These are phyloP conservation scores for Meripilus lineatus DNA, from an alignment of 1,284 basidiomycete genomes.

Conservation along the genomic window DNA sequence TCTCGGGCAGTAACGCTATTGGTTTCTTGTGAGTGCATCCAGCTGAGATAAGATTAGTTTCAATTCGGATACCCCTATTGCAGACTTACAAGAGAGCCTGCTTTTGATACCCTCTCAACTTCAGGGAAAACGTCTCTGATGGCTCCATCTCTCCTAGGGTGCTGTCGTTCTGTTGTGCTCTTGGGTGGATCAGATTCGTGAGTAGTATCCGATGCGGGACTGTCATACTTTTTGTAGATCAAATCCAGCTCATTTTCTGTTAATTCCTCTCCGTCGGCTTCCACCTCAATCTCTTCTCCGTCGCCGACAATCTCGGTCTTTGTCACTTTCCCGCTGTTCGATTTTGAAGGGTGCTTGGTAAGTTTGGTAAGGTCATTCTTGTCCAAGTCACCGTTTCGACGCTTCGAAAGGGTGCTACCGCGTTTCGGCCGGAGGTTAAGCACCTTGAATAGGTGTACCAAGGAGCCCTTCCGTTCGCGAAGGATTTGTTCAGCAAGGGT, in stretches of 20 bases:
- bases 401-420: slow-evolving; percentile 21
- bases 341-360: slow-evolving; percentile 26
- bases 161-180: slow-evolving; percentile 81
- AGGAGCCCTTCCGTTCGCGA: slow-evolving; percentile 71
- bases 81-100: slow-evolving; percentile 73
- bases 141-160: slow-evolving; percentile 82
- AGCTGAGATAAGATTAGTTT: slow-evolving; percentile 40
- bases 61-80: neutral
- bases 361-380: slow-evolving; percentile 39
- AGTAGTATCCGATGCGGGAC: neutral
- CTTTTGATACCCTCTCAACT: slow-evolving; percentile 87
- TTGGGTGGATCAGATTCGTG: slow-evolving; percentile 26
- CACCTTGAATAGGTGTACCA: slow-evolving; percentile 61
- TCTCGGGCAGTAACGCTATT: slow-evolving; percentile 69
- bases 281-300: slow-evolving; percentile 66
- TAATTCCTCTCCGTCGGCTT: slow-evolving; percentile 70
- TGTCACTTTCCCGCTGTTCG: slow-evolving; percentile 24
- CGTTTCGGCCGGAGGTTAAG: slow-evolving; percentile 52
- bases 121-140: slow-evolving; percentile 73
- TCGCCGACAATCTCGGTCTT: slow-evolving; percentile 59
- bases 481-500: slow-evolving; percentile 69
- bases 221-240: slow-evolving; percentile 77
- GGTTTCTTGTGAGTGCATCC: slow-evolving; percentile 90
- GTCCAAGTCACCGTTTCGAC: slow-evolving; percentile 30
- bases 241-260: slow-evolving; percentile 73